A percentile compares a stretch with the other conserved stretches of the same genome.
phyloP scores from a whole-genome alignment of 2,329 filamentous ascomycete species.

The Aphanoascus verrucosus region DNA sequence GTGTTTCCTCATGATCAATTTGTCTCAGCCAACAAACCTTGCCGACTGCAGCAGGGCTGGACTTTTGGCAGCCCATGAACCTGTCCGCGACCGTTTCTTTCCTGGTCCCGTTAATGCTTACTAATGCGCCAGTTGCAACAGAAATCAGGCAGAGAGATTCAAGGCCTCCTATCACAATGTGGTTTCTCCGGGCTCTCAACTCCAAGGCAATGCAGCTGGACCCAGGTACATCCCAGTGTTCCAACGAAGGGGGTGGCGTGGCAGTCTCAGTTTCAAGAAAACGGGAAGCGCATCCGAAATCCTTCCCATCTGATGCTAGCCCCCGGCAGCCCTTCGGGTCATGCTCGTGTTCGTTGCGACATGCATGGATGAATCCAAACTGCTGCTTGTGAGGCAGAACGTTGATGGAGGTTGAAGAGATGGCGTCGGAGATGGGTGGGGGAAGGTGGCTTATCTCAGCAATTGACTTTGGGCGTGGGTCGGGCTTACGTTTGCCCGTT shows the following conservation, averaged over 20 bases:
- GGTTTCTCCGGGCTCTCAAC: not conserved
- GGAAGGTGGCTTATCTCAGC: not conserved
- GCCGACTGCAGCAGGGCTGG: not conserved
- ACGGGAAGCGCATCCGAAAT: not conserved
- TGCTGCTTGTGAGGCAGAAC: not conserved
- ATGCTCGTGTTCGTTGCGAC: constrained; percentile 3
- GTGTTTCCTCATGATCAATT: not conserved
- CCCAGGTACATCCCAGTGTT: no score
- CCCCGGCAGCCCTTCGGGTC: not conserved
- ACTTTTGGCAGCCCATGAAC: not conserved
- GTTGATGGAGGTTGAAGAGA: not conserved
- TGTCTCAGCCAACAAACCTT: constrained; percentile 6
- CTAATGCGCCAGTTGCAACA: not conserved
- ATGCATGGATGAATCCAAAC: not conserved
- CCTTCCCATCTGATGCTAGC: not conserved
- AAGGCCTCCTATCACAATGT: not conserved
- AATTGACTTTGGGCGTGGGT: not conserved
- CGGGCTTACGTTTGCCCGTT: not conserved
- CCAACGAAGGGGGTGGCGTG: not conserved
- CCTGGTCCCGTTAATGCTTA: not conserved
- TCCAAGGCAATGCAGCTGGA: not conserved
- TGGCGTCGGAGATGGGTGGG: not conserved
- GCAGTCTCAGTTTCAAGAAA: not conserved
- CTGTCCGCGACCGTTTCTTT: not conserved
- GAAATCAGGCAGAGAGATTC: constrained; percentile 3